Evolutionary conservation across 2,329 filamentous ascomycete genomes (phyloP).

Genomic region (Zasmidium citrigriseum): DNA sequence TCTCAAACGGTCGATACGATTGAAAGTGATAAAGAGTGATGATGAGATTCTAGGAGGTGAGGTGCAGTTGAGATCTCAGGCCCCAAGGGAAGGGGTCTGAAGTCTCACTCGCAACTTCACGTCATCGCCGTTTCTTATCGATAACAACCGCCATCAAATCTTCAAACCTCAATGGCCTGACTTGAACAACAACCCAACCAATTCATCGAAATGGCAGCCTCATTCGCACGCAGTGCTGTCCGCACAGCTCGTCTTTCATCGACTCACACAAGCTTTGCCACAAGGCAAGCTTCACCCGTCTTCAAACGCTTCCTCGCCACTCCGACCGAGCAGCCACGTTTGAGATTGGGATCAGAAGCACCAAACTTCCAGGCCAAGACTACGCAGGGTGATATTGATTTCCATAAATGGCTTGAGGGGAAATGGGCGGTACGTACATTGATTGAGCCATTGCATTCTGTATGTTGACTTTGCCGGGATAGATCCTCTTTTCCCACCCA

Average conservation of each 20-base stretch:
- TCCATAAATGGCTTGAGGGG: constrained; percentile 78
- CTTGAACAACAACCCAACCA: no score
- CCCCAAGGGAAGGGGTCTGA: no score
- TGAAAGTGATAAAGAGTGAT: no score
- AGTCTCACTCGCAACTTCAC: no score
- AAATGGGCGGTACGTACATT: no score
- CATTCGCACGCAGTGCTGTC: constrained; percentile 22
- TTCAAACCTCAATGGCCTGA: no score
- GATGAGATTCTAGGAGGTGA: no score
- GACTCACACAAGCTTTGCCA: constrained; percentile 23
- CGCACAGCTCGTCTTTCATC: constrained; percentile 21
- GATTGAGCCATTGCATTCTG: no score
- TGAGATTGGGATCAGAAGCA: constrained; percentile 56
- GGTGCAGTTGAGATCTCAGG: no score
- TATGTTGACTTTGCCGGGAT: no score
- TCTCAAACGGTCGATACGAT: no score
- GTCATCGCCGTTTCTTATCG: no score
- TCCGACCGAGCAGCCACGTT: constrained; percentile 25
- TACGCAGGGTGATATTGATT: constrained; percentile 73
- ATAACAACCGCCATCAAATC: not conserved
- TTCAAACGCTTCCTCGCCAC: constrained; percentile 26
- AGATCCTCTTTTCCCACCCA: constrained; percentile 83
- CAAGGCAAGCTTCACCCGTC: constrained; percentile 30
- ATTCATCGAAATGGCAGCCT: constrained; percentile 15
- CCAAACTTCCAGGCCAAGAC: constrained; percentile 85